A percentile compares a stretch with the other conserved stretches of the same genome.
phyloP scores from a whole-genome alignment of 768 basidiomycete species.

The Rhodotorula babjevae region DNA sequence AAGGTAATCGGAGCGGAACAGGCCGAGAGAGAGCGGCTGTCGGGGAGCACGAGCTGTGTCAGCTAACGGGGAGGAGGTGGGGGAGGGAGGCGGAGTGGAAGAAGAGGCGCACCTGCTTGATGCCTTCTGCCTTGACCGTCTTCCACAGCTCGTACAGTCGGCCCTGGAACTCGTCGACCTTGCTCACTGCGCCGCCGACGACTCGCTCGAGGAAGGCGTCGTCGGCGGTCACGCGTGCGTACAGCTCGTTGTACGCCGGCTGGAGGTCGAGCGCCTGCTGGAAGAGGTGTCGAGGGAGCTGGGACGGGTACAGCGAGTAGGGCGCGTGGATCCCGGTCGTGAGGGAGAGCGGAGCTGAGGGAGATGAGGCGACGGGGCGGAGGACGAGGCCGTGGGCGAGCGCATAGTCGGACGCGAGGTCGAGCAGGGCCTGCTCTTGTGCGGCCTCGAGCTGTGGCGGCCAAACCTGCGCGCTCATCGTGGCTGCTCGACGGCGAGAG shows the following conservation, averaged over 20 bases:
- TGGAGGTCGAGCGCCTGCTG: conserved; percentile 64
- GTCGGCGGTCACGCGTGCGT: conserved; percentile 76
- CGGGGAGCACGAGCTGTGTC: not conserved
- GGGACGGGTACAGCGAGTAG: conserved; percentile 77
- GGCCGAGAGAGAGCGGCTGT: conserved; percentile 76
- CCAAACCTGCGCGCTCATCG: not conserved
- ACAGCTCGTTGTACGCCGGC: conserved; percentile 73
- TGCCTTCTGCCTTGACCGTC: conserved; percentile 61
- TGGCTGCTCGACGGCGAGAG: too few relatives aligned
- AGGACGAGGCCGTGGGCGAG: conserved; percentile 80
- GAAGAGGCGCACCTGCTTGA: conserved; percentile 53
- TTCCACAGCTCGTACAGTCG: conserved; percentile 85
- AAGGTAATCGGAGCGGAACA: conserved; percentile 93
- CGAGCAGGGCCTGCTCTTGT: conserved; percentile 15
- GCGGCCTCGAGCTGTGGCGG: conserved; percentile 4
- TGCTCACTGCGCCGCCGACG: conserved; percentile 75
- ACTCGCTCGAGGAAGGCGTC: conserved; percentile 71
- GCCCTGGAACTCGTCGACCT: conserved; percentile 80
- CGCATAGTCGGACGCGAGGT: conserved; percentile 62
- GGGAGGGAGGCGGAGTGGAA: not conserved
- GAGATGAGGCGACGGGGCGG: conserved; percentile 54
- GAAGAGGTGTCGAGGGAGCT: conserved; percentile 72
- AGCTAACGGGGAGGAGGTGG: not conserved
- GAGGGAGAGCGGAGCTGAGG: conserved; percentile 49
- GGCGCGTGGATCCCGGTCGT: conserved; percentile 80